Conservation (phyloP, 176 grass and related monocot genomes). For the Zea luxurians region DNA sequence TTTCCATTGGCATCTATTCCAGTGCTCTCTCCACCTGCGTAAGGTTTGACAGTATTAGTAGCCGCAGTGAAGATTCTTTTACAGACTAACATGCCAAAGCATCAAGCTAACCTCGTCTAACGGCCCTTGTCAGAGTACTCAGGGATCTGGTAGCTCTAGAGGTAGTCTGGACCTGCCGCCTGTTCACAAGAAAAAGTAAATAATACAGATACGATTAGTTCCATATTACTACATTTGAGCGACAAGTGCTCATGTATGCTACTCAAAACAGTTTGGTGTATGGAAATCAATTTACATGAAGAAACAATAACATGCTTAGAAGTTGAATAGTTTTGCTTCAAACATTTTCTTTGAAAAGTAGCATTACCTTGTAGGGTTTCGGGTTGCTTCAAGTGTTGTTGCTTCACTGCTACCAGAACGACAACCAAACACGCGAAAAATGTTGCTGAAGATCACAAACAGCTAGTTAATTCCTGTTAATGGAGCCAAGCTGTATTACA, state of each 20-base stretch:
- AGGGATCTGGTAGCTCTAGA: constrained; percentile 58
- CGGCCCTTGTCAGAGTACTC: constrained; percentile 56
- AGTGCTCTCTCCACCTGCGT: constrained; percentile 55
- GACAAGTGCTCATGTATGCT: background rate
- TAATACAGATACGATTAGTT: constrained; percentile 17
- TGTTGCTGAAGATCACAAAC: constrained; percentile 60
- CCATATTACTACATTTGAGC: background rate
- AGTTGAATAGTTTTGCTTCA: background rate
- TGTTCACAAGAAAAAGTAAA: constrained; percentile 40
- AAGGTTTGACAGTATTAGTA: constrained; percentile 28
- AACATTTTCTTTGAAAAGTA: constrained; percentile 26
- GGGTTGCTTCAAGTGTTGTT: constrained; percentile 89
- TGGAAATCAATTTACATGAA: constrained; percentile 22
- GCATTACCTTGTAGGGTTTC: constrained; percentile 85
- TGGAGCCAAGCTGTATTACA: constrained; percentile 13
- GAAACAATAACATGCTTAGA: background rate
- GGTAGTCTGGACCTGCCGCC: constrained; percentile 70
- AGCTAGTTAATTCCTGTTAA: constrained; percentile 35
- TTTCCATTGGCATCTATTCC: constrained; percentile 77
- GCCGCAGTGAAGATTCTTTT: constrained; percentile 30
- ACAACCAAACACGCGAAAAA: constrained; percentile 81
- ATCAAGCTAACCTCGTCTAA: constrained; percentile 68
- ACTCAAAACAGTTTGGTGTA: background rate
- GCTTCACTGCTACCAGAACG: constrained; percentile 57
- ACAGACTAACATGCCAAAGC: constrained; percentile 18